phyloP scores from a whole-genome alignment of 2,329 filamentous ascomycete species.

The Xylaria sp. region DNA sequence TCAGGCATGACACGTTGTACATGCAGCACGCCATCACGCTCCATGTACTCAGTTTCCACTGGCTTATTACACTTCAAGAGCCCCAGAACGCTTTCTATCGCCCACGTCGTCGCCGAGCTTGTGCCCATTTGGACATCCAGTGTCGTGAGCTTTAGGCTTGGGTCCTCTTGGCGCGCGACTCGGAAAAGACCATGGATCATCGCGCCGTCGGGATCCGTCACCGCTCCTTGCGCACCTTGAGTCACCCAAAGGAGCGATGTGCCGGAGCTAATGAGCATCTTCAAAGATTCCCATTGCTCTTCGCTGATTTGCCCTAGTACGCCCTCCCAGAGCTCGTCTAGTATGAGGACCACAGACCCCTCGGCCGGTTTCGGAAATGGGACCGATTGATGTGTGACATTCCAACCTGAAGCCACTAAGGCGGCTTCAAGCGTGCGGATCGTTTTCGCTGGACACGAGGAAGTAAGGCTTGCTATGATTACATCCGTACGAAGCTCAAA shows the following conservation, averaged over 20 bases:
- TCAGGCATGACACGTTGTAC: conserved; percentile 47
- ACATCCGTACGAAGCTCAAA: background rate
- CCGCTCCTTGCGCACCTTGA: conserved; percentile 39
- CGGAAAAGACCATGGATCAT: conserved; percentile 43
- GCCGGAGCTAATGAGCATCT: conserved; percentile 38
- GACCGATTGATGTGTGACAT: background rate
- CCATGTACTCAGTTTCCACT: conserved; percentile 47
- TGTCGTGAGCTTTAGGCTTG: conserved; percentile 16
- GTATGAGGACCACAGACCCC: conserved; percentile 15
- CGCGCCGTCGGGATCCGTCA: conserved; percentile 42
- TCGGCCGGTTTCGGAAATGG: background rate
- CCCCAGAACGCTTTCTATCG: conserved; percentile 37
- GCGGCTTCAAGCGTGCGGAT: background rate
- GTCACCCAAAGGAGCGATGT: conserved; percentile 47
- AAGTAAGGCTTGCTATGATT: background rate
- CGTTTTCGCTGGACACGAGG: background rate
- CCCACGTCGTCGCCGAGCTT: conserved; percentile 35
- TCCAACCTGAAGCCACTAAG: conserved; percentile 9
- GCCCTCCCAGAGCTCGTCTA: background rate
- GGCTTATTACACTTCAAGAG: background rate
- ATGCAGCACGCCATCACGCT: conserved; percentile 45
- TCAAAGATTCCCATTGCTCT: conserved; percentile 42
- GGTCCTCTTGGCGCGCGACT: conserved; percentile 40
- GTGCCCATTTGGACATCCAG: conserved; percentile 38
- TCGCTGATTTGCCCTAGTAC: background rate